Base-by-base conservation (phyloP, 164 flowering plant genomes). In the Nymphaea colorata region DNA sequence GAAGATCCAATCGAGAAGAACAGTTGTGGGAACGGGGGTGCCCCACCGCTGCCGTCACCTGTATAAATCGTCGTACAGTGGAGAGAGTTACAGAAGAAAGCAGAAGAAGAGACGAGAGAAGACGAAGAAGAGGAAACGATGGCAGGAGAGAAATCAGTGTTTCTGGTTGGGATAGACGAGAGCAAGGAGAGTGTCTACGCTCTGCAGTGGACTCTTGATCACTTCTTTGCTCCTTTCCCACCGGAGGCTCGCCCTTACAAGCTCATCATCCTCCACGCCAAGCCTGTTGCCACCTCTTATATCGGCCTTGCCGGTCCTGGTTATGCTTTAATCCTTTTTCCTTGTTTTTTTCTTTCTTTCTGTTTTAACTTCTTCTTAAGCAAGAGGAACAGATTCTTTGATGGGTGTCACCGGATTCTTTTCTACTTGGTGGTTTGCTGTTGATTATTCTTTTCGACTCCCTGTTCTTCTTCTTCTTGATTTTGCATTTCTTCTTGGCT, bases 151-250 rank as follows among this genome's bases (percentile, higher is more conserved):
- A 90, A 87, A 70, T 76, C 79, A 25, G 82, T 89, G 62, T 86
- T 90, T 87, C 71, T 93, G 63, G 82, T 90, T 0, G 98, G 87
- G 7, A 67, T 88, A 36, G 96, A 93, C 69, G 91, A 93, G 42
- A 87, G 95, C 64, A 85, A 80, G 59, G 84, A 83, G 66, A 86
- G 96, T 76, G 65, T 67, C 59, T 83, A 87, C 72, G 96, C 95
- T 0, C 76, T 93, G 15, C 82, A 83, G 45, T 93, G 98, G 98
- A 79, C 95, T 4, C 73, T 93, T 6, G 83, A 85, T 47, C 91
- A 76, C 61, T 84, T 91, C 83, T 82, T 89, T 73, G 36, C 67
- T 12, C 84, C 87, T 11, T 70, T 44, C 43, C 61, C 76, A 1
- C 7, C 82, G 0, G 41, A 61, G 17, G 72, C 73, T 65, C 66